Percentiles rank a stretch among this genome's conserved stretches.
phyloP scores from a whole-genome alignment of 2,329 filamentous ascomycete species.

The Sporothrix phasma region DNA sequence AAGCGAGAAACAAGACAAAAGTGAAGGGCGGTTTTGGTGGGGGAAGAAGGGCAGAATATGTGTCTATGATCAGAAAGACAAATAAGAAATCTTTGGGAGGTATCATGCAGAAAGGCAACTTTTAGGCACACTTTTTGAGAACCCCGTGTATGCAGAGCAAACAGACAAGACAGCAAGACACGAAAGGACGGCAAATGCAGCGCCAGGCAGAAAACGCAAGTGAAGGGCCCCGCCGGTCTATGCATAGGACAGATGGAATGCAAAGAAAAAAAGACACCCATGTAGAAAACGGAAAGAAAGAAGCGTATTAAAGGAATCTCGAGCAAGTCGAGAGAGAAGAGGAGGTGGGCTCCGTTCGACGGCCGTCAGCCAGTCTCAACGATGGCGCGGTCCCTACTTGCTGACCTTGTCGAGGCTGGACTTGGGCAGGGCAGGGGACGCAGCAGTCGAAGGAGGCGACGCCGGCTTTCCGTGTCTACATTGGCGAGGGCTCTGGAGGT shows the following conservation, averaged over 20 bases:
- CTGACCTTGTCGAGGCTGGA: conserved; percentile 41
- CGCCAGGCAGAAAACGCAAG: background rate
- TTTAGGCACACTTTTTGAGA: conserved; percentile 38
- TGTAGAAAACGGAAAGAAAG: conserved; percentile 17
- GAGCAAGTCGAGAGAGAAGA: conserved; percentile 20
- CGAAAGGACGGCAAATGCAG: background rate
- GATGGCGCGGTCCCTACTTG: conserved; percentile 32
- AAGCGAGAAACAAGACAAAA: background rate
- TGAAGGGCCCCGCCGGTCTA: conserved; percentile 32
- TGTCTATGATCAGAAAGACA: conserved; percentile 15
- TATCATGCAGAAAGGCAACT: conserved; percentile 40
- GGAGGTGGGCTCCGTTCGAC: background rate
- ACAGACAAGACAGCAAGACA: background rate
- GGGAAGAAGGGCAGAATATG: background rate
- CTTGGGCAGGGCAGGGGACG: conserved; percentile 57
- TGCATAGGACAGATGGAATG: conserved; percentile 23
- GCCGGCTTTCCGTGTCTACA: conserved; percentile 52
- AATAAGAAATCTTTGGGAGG: conserved; percentile 28
- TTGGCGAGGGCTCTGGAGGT: conserved; percentile 45
- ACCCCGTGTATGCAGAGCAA: conserved; percentile 26
- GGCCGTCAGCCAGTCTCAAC: conserved; percentile 35
- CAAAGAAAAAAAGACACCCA: conserved; percentile 30
- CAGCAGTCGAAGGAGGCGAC: conserved; percentile 60
- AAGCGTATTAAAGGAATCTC: conserved; percentile 18
- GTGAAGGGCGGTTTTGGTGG: background rate